Base-by-base conservation (phyloP, 2,329 filamentous ascomycete species). In the Trichoderma breve region DNA sequence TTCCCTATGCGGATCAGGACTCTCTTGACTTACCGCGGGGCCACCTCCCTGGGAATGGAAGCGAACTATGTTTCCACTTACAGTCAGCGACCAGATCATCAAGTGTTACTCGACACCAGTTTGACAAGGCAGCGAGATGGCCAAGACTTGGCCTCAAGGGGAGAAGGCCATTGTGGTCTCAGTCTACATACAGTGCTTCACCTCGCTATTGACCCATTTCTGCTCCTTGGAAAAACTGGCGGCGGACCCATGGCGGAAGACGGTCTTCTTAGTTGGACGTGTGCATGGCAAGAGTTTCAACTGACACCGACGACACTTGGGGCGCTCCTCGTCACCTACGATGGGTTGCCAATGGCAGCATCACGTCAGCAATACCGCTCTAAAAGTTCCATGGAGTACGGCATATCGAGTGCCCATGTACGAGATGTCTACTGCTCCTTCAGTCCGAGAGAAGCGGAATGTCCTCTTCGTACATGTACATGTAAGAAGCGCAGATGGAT, bases 281-380 rank as follows among this genome's bases (percentile, higher is more conserved):
- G 77, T 75, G 67, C 82, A 83, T 0, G 78, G 74, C 8, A 83
- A 73, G 18, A 78, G 75, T 57, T 81, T 82, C 9, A 73, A 65
- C 47, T 78, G 73, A 57, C 82, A 83, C 3, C 80, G 76, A 15
- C 79, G 76, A 66, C 82, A 83, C 53, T 74, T 78, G 3, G 82
- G 82, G 2, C 77, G 78, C n/a, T 78, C 78, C 69, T 83, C 81
- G 55, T 83, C 82, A 55, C 82, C 81, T 83, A 58, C 21, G 24
- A 51, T 55, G 21, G 18, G 21, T 39, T 18, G 60, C 53, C 55
- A 32, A 18, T 6, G 32, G 26, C 26, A 47, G 28, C 55, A 26
- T 61, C 36, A 47, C 36, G 70, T 70, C 21, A 74, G 73, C 32
- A 64, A 57, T 9, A 6, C 30, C 28, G 7, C 15, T 51, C 14